Evolutionary conservation across 768 basidiomycete species (phyloP).

Genomic region (Cyathus striatus): DNA sequence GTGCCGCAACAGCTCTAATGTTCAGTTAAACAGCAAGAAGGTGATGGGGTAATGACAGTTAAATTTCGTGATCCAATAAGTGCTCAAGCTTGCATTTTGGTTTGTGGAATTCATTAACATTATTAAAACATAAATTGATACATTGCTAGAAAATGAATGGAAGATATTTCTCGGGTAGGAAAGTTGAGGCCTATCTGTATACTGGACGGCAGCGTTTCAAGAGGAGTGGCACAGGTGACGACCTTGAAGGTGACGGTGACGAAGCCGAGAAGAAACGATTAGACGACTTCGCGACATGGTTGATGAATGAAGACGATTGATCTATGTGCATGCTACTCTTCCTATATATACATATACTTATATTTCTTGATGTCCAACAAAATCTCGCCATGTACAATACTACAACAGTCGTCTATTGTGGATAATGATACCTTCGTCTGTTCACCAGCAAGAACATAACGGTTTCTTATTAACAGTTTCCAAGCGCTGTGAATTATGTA

Average conservation of each 20-base stretch:
- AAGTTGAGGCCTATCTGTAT: conserved; percentile 78
- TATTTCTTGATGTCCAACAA: no score
- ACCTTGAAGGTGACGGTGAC: conserved; percentile 55
- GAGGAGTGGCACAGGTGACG: conserved; percentile 68
- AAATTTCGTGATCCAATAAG: conserved; percentile 92
- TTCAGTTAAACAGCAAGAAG: conserved; percentile 61
- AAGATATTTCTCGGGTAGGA: conserved; percentile 82
- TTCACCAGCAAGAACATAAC: conserved; percentile 67
- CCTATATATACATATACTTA: no score
- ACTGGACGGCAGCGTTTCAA: conserved; percentile 78
- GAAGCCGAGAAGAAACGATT: conserved; percentile 80
- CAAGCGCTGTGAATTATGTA: conserved; percentile 45
- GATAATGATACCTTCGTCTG: no score
- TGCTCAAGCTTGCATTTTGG: conserved; percentile 88
- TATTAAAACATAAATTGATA: neutral
- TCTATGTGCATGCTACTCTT: no score
- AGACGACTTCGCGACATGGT: conserved; percentile 86
- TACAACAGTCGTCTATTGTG: conserved; percentile 6
- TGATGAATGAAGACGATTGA: conserved; percentile 76
- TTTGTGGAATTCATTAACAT: conserved; percentile 17
- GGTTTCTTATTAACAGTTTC: conserved; percentile 69
- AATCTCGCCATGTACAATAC: no score
- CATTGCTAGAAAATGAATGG: conserved; percentile 83
- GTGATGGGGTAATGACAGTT: conserved; percentile 92
- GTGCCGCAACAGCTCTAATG: conserved; percentile 1